Evolutionary conservation across 805 yeast genomes (phyloP), one percentile per base, ranked within the genome.

Genomic region (Groenewaldozyma salmanticensis): DNA sequence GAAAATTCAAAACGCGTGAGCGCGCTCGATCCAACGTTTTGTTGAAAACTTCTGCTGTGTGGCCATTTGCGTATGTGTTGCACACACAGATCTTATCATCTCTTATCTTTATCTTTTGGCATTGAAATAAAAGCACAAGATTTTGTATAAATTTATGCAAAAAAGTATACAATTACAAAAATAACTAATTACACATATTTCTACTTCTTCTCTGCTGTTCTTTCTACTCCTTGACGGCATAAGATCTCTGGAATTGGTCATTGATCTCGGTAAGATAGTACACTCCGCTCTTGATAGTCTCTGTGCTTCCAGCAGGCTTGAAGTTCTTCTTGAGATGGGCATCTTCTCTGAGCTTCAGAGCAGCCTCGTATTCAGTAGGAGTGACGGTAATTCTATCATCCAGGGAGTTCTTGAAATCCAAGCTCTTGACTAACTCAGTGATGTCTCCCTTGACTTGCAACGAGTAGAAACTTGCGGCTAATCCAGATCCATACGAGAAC

Each of bases 401-500:
- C 49, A 92, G 74, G 62, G 75, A 77, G 56, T 71, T 57, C 57
- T 79, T 77, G 50, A 92, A 68, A 63, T 81, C 74, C 57, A 90
- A 74, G 43, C 67, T 71, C 50, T 74, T 62, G 48, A 74, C 74
- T 50, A 88, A 81, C 46, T 71, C 52, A 21, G 81, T 66, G 47
- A 88, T 70, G 64, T 92, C 97, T 44, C 94, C 95, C 49, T 71
- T 74, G 47, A 92, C 84, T 48, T 68, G 74, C 50, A 79, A 77
- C 34, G 95, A 81, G 67, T 76, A 83, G 65, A 92, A 69, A 31
- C 95, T 77, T 15, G 97, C 74, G 35, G 99, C 99, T 48, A 92
- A 75, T 58, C 99, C 99, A 13, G 97, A 90, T 52, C 99, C 99
- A 65, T 92, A 92, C 17, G 98, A 92, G 71, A 88, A 92, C 55